A percentile compares a stretch with the other conserved stretches of the same genome.
These are phyloP conservation scores for Clausena lansium DNA, from an alignment of 345 rosid species.

Conservation along the genomic window DNA sequence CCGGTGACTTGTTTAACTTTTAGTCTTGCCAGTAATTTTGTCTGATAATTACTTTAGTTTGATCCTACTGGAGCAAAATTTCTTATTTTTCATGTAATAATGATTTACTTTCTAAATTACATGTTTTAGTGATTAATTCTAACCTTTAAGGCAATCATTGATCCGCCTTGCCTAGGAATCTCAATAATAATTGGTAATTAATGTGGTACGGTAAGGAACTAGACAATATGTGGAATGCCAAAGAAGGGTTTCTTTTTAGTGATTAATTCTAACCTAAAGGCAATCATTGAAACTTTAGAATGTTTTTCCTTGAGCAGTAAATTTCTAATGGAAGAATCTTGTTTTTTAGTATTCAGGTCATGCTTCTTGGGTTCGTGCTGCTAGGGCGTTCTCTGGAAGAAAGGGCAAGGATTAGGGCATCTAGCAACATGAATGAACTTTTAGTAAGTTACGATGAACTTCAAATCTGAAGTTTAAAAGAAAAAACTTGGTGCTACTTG, in stretches of 20 bases:
- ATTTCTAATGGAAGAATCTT: constrained; percentile 47
- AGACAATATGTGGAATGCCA: no score
- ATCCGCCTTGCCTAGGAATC: no score
- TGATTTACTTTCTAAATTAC: neutral
- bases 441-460: constrained; percentile 48
- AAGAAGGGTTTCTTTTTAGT: no score
- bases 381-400: constrained; percentile 96
- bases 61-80: neutral
- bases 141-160: constrained; percentile 3
- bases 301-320: constrained; percentile 8
- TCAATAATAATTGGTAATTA: no score
- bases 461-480: neutral
- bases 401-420: constrained; percentile 78
- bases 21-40: constrained; percentile 16
- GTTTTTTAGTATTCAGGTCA: constrained; percentile 86
- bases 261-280: constrained; percentile 4
- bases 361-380: constrained; percentile 98
- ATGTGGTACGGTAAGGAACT: no score
- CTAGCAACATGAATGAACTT: constrained; percentile 95
- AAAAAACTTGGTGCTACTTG: constrained; percentile 3
- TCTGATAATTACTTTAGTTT: constrained; percentile 1
- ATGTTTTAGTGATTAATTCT: neutral
- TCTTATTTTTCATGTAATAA: neutral
- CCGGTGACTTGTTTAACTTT: constrained; percentile 75
- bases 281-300: neutral